phyloP scores from a whole-genome alignment of 2,329 filamentous ascomycete genomes.

The Pseudogymnoascus sp. region DNA sequence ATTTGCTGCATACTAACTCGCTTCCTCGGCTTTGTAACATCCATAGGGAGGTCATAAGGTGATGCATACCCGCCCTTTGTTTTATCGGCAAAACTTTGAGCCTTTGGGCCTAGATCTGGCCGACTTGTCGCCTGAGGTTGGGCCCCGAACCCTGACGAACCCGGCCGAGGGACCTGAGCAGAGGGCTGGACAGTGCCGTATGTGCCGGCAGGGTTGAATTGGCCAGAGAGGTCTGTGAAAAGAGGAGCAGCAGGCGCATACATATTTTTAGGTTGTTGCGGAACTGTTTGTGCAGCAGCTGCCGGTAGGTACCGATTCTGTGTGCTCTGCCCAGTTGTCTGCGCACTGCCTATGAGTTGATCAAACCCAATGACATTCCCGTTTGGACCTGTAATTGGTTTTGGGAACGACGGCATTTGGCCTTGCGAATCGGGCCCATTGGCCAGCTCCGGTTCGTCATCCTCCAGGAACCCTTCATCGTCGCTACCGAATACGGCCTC shows the following conservation, averaged over 20 bases:
- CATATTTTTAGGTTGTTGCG: slow-evolving; percentile 19
- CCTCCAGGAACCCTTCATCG: slow-evolving; percentile 78
- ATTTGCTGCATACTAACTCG: slow-evolving; percentile 48
- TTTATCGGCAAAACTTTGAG: slow-evolving; percentile 84
- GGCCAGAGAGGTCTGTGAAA: slow-evolving; percentile 28
- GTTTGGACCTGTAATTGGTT: slow-evolving; percentile 27
- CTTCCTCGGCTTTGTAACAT: slow-evolving; percentile 68
- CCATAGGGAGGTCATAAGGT: slow-evolving; percentile 90
- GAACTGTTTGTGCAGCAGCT: slow-evolving; percentile 15
- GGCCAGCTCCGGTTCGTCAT: slow-evolving; percentile 23
- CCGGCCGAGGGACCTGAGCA: neutral
- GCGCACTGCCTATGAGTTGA: slow-evolving; percentile 16
- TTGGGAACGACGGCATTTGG: slow-evolving; percentile 25
- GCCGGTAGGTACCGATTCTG: slow-evolving; percentile 28
- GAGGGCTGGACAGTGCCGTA: slow-evolving; percentile 17
- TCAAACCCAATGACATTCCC: slow-evolving; percentile 27
- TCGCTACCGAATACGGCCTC: slow-evolving; percentile 71
- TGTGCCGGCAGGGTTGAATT: slow-evolving; percentile 20
- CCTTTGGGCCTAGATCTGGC: slow-evolving; percentile 46
- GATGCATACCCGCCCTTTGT: slow-evolving; percentile 88
- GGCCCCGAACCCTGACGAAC: neutral
- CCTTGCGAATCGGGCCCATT: slow-evolving; percentile 23
- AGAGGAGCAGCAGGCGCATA: slow-evolving; percentile 28
- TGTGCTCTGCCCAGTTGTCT: slow-evolving; percentile 17
- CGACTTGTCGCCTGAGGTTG: slow-evolving; percentile 27